Conservation (phyloP, 352 stramenopile genomes). For the Globisporangium orthogonon region DNA sequence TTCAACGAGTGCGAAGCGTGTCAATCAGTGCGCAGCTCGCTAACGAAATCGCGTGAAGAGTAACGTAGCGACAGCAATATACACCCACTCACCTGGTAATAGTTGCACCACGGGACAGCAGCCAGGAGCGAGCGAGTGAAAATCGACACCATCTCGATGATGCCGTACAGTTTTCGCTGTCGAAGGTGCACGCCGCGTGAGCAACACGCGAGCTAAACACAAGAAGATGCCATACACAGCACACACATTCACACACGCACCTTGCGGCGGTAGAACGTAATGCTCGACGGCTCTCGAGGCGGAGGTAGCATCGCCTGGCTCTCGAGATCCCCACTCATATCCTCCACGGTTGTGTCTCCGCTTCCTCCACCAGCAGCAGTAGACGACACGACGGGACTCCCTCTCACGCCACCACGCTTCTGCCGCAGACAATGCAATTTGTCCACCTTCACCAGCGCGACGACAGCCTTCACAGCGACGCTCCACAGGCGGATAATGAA, state of each 20-base stretch:
- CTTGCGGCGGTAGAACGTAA: conserved; percentile 67
- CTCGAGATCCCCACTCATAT: conserved; percentile 6
- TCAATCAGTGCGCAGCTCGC: neutral
- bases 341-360: neutral
- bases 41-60: neutral
- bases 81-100: conserved; percentile 38
- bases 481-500: conserved; percentile 64
- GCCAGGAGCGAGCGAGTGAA: conserved; percentile 54
- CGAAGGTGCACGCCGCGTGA: no score
- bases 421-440: conserved; percentile 17
- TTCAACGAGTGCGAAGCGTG: no score
- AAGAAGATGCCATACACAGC: no score
- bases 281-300: conserved; percentile 23
- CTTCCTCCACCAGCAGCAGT: neutral
- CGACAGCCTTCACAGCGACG: conserved; percentile 48
- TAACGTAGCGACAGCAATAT: no score
- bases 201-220: neutral
- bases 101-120: conserved; percentile 66
- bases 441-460: conserved; percentile 41
- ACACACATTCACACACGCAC: conserved; percentile 15
- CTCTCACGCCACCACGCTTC: neutral
- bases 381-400: neutral
- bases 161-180: conserved; percentile 67
- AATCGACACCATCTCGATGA: conserved; percentile 72
- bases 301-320: conserved; percentile 5